A percentile compares a stretch with the other conserved stretches of the same genome.
These are phyloP conservation scores for Mycosphaerella arachidis DNA, from an alignment of 2,329 filamentous ascomycete genomes.

Conservation along the genomic window DNA sequence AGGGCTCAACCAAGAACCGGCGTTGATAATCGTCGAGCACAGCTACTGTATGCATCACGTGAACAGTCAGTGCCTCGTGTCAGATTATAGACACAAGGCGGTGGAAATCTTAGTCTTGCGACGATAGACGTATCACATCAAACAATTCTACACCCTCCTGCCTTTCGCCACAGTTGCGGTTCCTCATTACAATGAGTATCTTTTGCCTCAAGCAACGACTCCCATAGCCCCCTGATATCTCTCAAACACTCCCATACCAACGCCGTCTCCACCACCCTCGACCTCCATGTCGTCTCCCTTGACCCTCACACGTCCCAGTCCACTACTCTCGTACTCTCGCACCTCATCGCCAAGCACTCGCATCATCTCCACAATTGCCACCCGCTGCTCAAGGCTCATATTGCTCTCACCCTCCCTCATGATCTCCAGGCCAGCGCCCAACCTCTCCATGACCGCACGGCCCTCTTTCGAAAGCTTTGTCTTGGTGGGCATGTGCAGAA, in stretches of 20 bases:
- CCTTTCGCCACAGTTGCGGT: neutral
- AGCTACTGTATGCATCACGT: no score
- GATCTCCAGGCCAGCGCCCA: conserved; percentile 35
- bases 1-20: no score
- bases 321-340: conserved; percentile 34
- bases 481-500: conserved; percentile 22
- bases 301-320: conserved; percentile 15
- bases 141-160: neutral
- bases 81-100: no score
- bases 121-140: neutral
- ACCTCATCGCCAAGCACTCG: conserved; percentile 65
- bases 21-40: no score
- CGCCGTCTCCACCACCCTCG: conserved; percentile 34
- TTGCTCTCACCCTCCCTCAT: conserved; percentile 41
- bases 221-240: conserved; percentile 62
- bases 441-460: conserved; percentile 23
- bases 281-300: conserved; percentile 28
- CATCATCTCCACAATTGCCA: conserved; percentile 79
- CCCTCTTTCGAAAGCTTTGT: conserved; percentile 32
- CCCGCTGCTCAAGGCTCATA: conserved; percentile 51
- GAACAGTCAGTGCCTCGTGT: no score
- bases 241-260: conserved; percentile 38
- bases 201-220: conserved; percentile 65
- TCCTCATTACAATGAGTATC: neutral
- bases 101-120: no score